A percentile compares a stretch with the other conserved stretches of the same genome.
Evolutionary conservation across 768 basidiomycete genomes (phyloP).

Genomic region (Leccinum fibrillosum): DNA sequence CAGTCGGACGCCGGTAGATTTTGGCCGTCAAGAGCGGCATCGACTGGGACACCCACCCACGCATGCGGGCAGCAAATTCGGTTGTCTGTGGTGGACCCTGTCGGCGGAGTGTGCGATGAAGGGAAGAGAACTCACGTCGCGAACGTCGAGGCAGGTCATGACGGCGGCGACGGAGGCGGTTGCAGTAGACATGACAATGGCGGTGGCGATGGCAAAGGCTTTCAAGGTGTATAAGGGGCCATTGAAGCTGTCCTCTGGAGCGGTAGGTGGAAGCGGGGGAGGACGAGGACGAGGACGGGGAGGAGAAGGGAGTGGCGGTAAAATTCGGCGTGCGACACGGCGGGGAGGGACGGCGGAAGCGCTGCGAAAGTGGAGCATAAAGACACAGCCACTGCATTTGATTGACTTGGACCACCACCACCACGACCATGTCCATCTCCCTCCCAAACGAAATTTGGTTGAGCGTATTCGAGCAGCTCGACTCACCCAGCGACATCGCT

Average conservation of each 20-base stretch:
- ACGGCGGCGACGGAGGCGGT: slow-evolving; percentile 45
- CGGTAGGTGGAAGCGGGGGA: neutral
- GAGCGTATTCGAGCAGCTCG: slow-evolving; percentile 35
- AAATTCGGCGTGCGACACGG: neutral
- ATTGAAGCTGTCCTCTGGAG: slow-evolving; percentile 38
- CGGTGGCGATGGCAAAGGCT: slow-evolving; percentile 65
- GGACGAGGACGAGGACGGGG: neutral
- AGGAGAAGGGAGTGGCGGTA: neutral
- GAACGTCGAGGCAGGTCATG: slow-evolving; percentile 50
- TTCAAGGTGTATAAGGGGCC: slow-evolving; percentile 55
- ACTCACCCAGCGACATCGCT: slow-evolving; percentile 29
- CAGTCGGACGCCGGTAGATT: slow-evolving; percentile 46
- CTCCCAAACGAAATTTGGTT: slow-evolving; percentile 40
- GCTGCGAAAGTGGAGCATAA: neutral
- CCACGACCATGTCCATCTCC: slow-evolving; percentile 7
- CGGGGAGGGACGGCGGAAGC: neutral
- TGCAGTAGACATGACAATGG: slow-evolving; percentile 50
- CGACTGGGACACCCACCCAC: slow-evolving; percentile 40
- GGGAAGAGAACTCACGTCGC: slow-evolving; percentile 38
- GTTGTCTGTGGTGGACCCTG: slow-evolving; percentile 38
- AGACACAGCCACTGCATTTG: neutral
- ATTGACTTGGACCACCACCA: neutral
- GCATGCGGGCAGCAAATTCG: slow-evolving; percentile 61
- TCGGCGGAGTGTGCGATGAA: neutral
- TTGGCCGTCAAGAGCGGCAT: slow-evolving; percentile 49